Base-by-base conservation (phyloP, 1,139 yeast genomes). In the Protomyces gravidus region DNA sequence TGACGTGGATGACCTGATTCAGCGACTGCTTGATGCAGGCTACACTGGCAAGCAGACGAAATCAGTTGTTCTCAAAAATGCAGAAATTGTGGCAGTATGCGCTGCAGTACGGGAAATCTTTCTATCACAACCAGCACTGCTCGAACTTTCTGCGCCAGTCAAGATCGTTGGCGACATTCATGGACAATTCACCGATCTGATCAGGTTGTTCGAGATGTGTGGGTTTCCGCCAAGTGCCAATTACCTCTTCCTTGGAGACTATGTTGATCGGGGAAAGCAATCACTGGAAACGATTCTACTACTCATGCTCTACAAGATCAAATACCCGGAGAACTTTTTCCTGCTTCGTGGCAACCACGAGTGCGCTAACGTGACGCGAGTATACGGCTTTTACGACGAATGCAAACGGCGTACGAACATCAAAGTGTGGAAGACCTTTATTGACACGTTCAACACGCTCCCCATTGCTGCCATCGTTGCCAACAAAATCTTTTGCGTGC, bases 191-290 rank as follows among this genome's bases (percentile, higher is more conserved):
- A 87, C 89, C 57, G 98, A 92, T 73, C 76, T 92, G 67, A 84
- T 92, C 65, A 81, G 97, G 65, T 80, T 92, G 66, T 92, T 92
- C 72, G 89, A 95, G 53, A 89, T 88, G 75, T 90, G 97, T 76
- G 98, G 97, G 23, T 92, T 89, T 73, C 98, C 98, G n/a, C 98
- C 98, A 2, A 82, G 87, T 64, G 82, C 96, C 19, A 92, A 92
- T 71, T 92, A 89, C 73, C 76, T 92, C 64, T 90, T 92, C 67
- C 73, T 92, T 60, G 98, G 98, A 15, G 98, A 92, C 72, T 92
- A 92, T 71, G 98, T 92, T 51, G 98, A 92, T 73, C 80, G 98
- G 65, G 98, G 98, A 50, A 89, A 90, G 72, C 97, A 92, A 72
- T 84, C 94, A 7, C 76, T 92, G 62, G 98, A 92, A 70, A 90